A percentile compares a stretch with the other conserved stretches of the same genome.
phyloP scores from a whole-genome alignment of 768 basidiomycete species.

The Podaxis mareebaensis region DNA sequence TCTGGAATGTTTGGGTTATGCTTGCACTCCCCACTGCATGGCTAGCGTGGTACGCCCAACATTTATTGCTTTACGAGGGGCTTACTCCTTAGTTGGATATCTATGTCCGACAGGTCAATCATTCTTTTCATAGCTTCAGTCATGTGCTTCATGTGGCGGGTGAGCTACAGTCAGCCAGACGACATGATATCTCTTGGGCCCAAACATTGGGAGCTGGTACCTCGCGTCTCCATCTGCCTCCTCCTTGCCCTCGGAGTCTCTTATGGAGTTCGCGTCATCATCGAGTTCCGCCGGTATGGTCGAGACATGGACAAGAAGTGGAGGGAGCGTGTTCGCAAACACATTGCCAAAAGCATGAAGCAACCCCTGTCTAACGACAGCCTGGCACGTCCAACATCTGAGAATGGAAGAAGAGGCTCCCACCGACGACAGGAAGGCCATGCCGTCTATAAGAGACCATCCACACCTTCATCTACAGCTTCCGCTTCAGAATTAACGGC shows the following conservation, averaged over 20 bases:
- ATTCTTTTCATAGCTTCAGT: slow-evolving; percentile 9
- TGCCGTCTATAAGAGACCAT: too few relatives aligned
- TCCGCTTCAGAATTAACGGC: too few relatives aligned
- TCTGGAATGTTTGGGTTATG: slow-evolving; percentile 69
- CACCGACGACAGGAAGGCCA: too few relatives aligned
- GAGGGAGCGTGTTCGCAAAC: slow-evolving; percentile 21
- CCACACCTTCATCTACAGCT: too few relatives aligned
- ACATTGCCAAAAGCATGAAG: not conserved
- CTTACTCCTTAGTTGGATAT: not conserved
- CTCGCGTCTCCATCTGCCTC: slow-evolving; percentile 46
- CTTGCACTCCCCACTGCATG: slow-evolving; percentile 62
- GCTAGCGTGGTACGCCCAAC: slow-evolving; percentile 49
- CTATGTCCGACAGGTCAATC: slow-evolving; percentile 2
- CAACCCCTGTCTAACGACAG: too few relatives aligned
- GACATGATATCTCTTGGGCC: too few relatives aligned
- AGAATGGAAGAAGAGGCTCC: too few relatives aligned
- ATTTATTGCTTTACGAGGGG: too few relatives aligned
- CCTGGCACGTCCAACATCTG: too few relatives aligned
- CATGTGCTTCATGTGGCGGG: slow-evolving; percentile 13
- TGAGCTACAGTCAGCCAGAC: slow-evolving; percentile 43
- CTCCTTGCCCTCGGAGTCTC: slow-evolving; percentile 52
- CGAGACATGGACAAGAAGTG: slow-evolving; percentile 29
- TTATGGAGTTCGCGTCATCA: slow-evolving; percentile 51
- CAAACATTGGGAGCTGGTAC: slow-evolving; percentile 28
- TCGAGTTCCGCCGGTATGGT: slow-evolving; percentile 53